Conservation (phyloP, 2,329 filamentous ascomycete species). For the Trichoderma afroharzianum region DNA sequence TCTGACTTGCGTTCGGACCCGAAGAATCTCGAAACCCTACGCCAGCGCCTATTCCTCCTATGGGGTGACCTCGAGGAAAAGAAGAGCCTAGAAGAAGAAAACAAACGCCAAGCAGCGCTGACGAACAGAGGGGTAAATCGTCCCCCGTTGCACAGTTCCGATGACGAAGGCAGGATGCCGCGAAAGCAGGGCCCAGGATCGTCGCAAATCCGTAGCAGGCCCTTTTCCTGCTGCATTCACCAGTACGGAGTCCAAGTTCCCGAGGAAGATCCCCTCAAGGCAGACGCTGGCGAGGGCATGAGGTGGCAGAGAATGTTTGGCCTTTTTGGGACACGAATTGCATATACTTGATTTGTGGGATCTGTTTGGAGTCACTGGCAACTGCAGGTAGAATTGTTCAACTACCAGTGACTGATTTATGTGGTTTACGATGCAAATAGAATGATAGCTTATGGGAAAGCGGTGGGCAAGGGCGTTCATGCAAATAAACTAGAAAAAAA, state of each 20-base stretch:
- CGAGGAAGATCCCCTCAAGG: constrained; percentile 39
- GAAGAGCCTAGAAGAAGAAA: constrained; percentile 42
- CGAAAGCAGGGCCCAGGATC: constrained; percentile 2
- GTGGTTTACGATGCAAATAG: background rate
- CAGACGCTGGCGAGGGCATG: constrained; percentile 41
- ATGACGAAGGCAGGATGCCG: constrained; percentile 20
- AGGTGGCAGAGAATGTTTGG: constrained; percentile 62
- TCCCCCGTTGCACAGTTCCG: constrained; percentile 39
- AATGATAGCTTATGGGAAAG: background rate
- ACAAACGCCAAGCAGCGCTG: constrained; percentile 20
- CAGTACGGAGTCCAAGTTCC: constrained; percentile 61
- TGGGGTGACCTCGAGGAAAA: constrained; percentile 84
- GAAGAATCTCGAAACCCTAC: constrained; percentile 49
- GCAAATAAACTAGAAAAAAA: background rate
- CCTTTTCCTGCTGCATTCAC: constrained; percentile 67
- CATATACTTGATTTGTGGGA: background rate
- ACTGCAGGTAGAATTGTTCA: background rate
- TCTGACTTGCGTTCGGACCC: constrained; percentile 53
- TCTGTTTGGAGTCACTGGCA: background rate
- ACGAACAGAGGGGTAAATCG: constrained; percentile 26
- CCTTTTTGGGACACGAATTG: constrained; percentile 62
- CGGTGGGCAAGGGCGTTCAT: background rate
- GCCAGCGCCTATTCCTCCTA: constrained; percentile 69
- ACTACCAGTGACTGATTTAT: background rate
- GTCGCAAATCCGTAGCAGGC: constrained; percentile 44